phyloP scores from a whole-genome alignment of 257 asterid species.

The Solanum corneliomulleri region DNA sequence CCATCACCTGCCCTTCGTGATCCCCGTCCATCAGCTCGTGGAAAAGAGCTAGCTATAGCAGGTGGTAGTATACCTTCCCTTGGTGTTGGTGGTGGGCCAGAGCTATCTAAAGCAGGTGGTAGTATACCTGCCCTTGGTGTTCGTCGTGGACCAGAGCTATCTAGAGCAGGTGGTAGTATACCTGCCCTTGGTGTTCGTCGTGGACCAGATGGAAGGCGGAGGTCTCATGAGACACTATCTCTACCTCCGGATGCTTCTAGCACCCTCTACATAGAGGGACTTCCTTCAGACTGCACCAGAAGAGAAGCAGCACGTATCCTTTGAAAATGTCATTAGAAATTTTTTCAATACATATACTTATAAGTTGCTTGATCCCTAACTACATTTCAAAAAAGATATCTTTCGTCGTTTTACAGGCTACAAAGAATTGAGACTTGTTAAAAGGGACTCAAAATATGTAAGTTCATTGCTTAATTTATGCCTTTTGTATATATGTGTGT shows the following conservation, averaged over 20 bases:
- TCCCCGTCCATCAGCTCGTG: too few species aligned
- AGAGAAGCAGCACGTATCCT: conserved; percentile 62
- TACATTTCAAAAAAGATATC: conserved; percentile 19
- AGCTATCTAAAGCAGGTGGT: not conserved
- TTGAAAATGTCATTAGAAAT: not conserved
- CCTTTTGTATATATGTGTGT: not conserved
- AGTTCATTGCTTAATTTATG: not conserved
- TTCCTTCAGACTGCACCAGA: conserved; percentile 38
- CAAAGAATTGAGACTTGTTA: conserved; percentile 46
- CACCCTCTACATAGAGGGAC: conserved; percentile 45
- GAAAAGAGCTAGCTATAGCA: not conserved
- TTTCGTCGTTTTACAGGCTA: conserved; percentile 52
- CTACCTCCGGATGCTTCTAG: conserved; percentile 50
- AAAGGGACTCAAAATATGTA: conserved; percentile 42
- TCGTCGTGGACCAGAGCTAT: not conserved
- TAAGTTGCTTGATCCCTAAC: conserved; percentile 11
- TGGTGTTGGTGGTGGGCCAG: not conserved
- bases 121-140: too few species aligned
- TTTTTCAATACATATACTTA: not conserved
- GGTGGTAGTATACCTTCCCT: too few species aligned
- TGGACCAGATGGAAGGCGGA: conserved; percentile 13
- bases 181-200: too few species aligned
- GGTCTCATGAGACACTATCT: conserved; percentile 29
- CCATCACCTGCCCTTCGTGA: too few species aligned
- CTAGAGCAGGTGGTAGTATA: too few species aligned